Base-by-base conservation (phyloP, 768 basidiomycete species). In the Leccinellum luteum region DNA sequence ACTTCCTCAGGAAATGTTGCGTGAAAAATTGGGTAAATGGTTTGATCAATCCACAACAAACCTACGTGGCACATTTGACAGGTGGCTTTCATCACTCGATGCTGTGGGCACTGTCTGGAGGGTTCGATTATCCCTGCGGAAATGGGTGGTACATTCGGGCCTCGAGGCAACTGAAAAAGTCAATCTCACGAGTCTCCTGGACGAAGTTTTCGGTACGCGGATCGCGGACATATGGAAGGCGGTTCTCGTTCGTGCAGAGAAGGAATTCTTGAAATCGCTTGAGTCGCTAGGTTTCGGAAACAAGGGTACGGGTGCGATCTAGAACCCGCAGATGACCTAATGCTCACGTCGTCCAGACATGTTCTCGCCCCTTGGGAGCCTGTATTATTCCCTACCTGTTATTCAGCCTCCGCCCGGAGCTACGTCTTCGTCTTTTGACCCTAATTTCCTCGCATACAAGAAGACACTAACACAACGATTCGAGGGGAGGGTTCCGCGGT, bases 21-120 rank as follows among this genome's bases (percentile, higher is more conserved):
- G 69, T 19, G 68, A 76, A 17, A 83, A 79, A 55, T 69, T 92
- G 13, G 68, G 75, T 6, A 77, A 76, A 35, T 95, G 92, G 92
- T 86, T 91, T 68, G 64, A 69, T 31, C 77, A 80, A 28, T 83
- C 86, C 1, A 71, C 75, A 25, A 61, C 75, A 44, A 76, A 69
- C 50, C 73, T 89, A 48, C 74, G 75, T 44, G 68, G 63, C 19
- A 75, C 82, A 8, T 72, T 83, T 14, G 69, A 76, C 6, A 72
- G 73, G 50, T 91, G 88, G 89, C 74, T 94, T 53, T 60, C 75
- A 10, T 78, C 80, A 6, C 72, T 93, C 19, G 73, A 79, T n/a
- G 80, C 66, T 21, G 81, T 88, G 32, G 79, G 79, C 45, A 87
- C 87, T 41, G 81, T 92, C 8, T 93, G 92, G 91, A 80, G 76